phyloP scores from a whole-genome alignment of 2,329 filamentous ascomycete genomes.

The Apiospora koreana region DNA sequence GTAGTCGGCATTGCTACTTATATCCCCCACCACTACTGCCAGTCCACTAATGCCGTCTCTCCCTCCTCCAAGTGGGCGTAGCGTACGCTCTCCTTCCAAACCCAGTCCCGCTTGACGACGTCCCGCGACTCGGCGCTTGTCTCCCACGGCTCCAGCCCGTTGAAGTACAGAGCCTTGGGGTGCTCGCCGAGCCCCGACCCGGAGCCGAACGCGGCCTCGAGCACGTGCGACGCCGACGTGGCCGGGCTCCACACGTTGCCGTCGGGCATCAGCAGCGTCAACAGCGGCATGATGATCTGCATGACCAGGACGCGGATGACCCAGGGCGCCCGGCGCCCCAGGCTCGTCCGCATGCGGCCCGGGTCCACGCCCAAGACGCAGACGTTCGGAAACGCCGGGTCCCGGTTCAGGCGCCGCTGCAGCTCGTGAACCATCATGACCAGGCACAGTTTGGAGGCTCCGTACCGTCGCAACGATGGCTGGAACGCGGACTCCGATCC shows the following conservation, averaged over 20 bases:
- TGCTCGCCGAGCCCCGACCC: not conserved
- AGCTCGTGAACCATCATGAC: not conserved
- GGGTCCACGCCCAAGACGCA: not conserved
- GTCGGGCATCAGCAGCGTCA: too few species aligned
- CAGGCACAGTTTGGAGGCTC: not conserved
- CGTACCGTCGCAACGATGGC: not conserved
- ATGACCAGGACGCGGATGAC: not conserved
- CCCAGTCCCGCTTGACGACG: conserved; percentile 5
- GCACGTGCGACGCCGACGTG: not conserved
- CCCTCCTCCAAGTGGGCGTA: not conserved
- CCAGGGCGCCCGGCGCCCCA: not conserved
- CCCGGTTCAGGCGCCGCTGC: not conserved
- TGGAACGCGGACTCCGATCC: too few species aligned
- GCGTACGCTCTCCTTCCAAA: conserved; percentile 14
- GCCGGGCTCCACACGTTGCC: too few species aligned
- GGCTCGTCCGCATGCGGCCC: not conserved
- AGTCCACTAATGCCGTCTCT: not conserved
- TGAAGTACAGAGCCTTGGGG: not conserved
- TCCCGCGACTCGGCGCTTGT: conserved; percentile 15
- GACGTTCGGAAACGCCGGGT: not conserved
- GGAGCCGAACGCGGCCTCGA: not conserved
- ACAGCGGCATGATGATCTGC: not conserved
- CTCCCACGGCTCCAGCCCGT: not conserved
- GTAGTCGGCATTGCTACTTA: too few species aligned
- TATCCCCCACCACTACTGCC: too few species aligned